A percentile compares a stretch with the other conserved stretches of the same genome.
Conservation (phyloP, 331 rosid species). For the Erythrophleum ivorense region DNA sequence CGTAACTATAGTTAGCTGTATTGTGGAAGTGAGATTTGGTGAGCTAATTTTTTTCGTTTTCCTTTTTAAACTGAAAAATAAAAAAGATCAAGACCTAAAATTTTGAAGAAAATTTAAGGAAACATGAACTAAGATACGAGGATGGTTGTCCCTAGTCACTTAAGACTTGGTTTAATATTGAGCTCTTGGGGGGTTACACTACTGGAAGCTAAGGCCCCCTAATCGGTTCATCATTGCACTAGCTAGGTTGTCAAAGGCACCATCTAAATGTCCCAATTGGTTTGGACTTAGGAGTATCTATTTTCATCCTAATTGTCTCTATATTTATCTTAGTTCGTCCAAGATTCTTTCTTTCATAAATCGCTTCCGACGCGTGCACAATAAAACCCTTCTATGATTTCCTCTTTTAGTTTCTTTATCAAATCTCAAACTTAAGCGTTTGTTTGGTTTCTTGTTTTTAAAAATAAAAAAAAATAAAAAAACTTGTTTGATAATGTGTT, state of each 20-base stretch:
- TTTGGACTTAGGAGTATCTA: conserved; percentile 40
- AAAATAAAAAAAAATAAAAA: no score
- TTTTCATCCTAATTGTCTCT: conserved; percentile 21
- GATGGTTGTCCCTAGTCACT: no score
- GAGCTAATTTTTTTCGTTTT: no score
- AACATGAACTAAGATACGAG: no score
- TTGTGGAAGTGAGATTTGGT: no score
- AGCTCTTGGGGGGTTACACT: conserved; percentile 7
- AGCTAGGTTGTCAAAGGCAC: conserved; percentile 25
- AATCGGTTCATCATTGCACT: conserved; percentile 38
- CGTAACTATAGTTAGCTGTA: no score
- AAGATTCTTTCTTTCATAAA: conserved; percentile 35
- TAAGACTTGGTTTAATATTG: background rate
- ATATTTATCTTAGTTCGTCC: conserved; percentile 24
- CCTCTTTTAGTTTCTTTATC: conserved; percentile 4
- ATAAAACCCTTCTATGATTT: conserved; percentile 27
- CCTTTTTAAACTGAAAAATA: no score
- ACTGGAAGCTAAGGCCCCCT: background rate
- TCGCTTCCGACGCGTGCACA: conserved; percentile 31
- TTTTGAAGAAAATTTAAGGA: no score
- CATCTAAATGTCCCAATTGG: conserved; percentile 29
- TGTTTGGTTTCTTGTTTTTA: no score
- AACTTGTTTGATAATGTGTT: no score
- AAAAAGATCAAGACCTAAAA: no score
- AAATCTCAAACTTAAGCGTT: conserved; percentile 15